Evolutionary conservation across 495 filamentous ascomycete species (phyloP).

Genomic region (Darksidea phi): DNA sequence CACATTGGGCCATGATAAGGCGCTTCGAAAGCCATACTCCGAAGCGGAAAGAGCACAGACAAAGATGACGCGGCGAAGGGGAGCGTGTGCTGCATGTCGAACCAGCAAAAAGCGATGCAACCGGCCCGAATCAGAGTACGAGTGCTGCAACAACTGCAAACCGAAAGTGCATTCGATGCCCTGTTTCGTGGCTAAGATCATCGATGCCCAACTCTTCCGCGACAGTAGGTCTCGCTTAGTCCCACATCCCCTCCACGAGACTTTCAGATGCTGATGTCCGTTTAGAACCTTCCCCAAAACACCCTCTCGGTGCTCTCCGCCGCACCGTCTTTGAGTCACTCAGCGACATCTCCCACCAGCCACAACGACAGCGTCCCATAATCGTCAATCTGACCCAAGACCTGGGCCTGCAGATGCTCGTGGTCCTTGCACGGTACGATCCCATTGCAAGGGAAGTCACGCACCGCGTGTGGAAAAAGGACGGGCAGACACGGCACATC

Average conservation of each 20-base stretch:
- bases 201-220: slow-evolving; percentile 16
- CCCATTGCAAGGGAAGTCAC: slow-evolving; percentile 9
- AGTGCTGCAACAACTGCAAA: slow-evolving; percentile 6
- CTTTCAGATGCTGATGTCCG: background rate
- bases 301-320: slow-evolving; percentile 8
- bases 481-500: background rate
- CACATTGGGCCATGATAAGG: background rate
- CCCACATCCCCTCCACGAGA: background rate
- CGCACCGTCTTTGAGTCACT: slow-evolving; percentile 9
- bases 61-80: background rate
- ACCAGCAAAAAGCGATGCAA: slow-evolving; percentile 1
- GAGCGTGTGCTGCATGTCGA: background rate
- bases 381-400: slow-evolving; percentile 14
- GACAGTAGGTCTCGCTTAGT: slow-evolving; percentile 8
- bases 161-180: slow-evolving; percentile 6
- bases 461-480: slow-evolving; percentile 10
- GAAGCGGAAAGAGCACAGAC: background rate
- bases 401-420: slow-evolving; percentile 1
- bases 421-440: slow-evolving; percentile 5
- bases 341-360: background rate
- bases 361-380: slow-evolving; percentile 1
- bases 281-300: slow-evolving; percentile 8
- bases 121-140: slow-evolving; percentile 13
- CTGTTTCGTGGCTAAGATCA: slow-evolving; percentile 14
- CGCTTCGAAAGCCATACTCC: background rate